phyloP scores from a whole-genome alignment of 2,329 filamentous ascomycete genomes.

The Trichoderma sp. region DNA sequence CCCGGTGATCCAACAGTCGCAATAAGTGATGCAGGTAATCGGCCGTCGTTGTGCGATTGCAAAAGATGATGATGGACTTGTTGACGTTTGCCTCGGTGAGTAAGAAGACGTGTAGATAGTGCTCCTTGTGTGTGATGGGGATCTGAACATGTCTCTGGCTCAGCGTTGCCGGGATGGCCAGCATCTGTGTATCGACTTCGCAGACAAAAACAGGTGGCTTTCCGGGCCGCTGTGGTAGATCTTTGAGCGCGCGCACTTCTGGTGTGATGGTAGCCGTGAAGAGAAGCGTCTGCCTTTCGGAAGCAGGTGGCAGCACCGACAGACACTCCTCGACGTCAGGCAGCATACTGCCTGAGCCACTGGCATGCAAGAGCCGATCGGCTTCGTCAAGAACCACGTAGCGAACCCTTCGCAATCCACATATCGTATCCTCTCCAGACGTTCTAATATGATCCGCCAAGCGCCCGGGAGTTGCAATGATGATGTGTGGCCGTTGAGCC shows the following conservation, averaged over 20 bases:
- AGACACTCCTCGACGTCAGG: constrained; percentile 90
- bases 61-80: constrained; percentile 88
- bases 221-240: constrained; percentile 67
- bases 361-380: constrained; percentile 77
- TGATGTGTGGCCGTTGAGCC: constrained; percentile 78
- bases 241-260: constrained; percentile 84
- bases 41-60: constrained; percentile 87
- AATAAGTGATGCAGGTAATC: constrained; percentile 87
- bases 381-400: constrained; percentile 96
- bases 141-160: constrained; percentile 84
- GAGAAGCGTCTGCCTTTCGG: constrained; percentile 84
- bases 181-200: constrained; percentile 74
- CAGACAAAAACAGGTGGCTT: constrained; percentile 83
- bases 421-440: constrained; percentile 88
- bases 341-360: constrained; percentile 82
- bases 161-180: constrained; percentile 79
- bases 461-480: constrained; percentile 91
- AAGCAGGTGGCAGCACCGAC: constrained; percentile 73
- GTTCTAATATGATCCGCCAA: constrained; percentile 91
- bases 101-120: constrained; percentile 89
- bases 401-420: constrained; percentile 73
- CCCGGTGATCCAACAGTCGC: constrained; percentile 81
- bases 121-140: constrained; percentile 89
- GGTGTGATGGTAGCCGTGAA: constrained; percentile 96
- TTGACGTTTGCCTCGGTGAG: constrained; percentile 72